Base-by-base conservation (phyloP, 306 rosid genomes). In the Prunus fruticosa region DNA sequence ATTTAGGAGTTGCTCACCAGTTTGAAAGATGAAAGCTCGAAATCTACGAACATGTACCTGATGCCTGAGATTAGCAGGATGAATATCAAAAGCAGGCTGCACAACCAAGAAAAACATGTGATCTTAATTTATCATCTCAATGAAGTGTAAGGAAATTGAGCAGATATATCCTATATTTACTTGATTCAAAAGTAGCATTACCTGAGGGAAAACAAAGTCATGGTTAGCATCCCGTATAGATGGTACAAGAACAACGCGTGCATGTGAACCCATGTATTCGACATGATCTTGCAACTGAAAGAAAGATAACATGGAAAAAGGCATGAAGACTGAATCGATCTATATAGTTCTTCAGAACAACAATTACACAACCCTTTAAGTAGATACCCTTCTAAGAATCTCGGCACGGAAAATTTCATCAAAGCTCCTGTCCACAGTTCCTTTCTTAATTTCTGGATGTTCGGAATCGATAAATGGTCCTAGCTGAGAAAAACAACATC, bases 391-490 rank as follows among this genome's bases (percentile, higher is more conserved):
- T 84, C 80, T 87, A 71, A 90, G 69, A 76, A 95, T 86, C 78
- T 92, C 96, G 23, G 74, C 28, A 11, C n/a, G 86, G 77, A 95
- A 95, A 74, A 95, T 84, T 73, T 92, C 97, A 80, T 92, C 92
- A 82, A 88, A 95, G 82, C 81, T 88, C 88, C 71, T 89, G 76
- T 89, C 87, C 1, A 70, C 76, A 2, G 88, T 92, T 82, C 97
- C 97, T 73, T 79, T 95, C 89, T 90, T 93, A 80, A 92, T 74
- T 67, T 92, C 96, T 18, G 93, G 90, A 86, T 90, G 97, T 74
- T 92, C 99, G 27, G 97, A 80, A 82, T 95, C 99, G 66, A 92
- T 58, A 88, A 90, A 95, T 63, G 99, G 99, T 63, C 99, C 99
- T 60, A 95, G 84, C 99, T 95, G 89, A 65, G 27, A 76, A 79